phyloP scores from a whole-genome alignment of 768 basidiomycete species.

The Rhodotorula kratochvilovae region DNA sequence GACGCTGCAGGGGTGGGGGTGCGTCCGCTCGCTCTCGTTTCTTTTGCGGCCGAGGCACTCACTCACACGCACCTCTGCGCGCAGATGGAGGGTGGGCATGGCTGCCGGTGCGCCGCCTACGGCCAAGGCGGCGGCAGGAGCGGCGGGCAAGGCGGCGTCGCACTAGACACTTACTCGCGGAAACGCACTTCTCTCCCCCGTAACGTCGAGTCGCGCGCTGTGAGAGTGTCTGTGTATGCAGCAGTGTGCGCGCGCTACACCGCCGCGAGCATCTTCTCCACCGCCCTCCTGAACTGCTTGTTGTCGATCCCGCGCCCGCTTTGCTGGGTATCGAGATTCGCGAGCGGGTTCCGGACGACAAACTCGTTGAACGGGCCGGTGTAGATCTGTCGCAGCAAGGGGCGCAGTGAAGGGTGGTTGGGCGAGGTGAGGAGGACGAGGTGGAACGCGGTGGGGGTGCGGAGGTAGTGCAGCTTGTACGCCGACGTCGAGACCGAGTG shows the following conservation, averaged over 20 bases:
- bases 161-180: background rate
- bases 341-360: conserved; percentile 85
- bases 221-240: too few relatives aligned
- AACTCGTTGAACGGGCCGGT: conserved; percentile 89
- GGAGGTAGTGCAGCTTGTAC: conserved; percentile 90
- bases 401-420: conserved; percentile 53
- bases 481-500: conserved; percentile 81
- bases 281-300: conserved; percentile 76
- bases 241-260: background rate
- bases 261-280: conserved; percentile 61
- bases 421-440: conserved; percentile 81
- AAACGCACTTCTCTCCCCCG: background rate
- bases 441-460: conserved; percentile 86
- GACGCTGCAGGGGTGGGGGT: conserved; percentile 35
- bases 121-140: conserved; percentile 5
- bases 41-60: background rate
- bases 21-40: background rate
- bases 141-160: background rate
- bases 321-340: conserved; percentile 63
- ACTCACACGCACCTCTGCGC: background rate
- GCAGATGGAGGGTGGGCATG: conserved; percentile 36
- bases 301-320: conserved; percentile 82
- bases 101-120: background rate
- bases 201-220: background rate
- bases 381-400: conserved; percentile 80